A percentile compares a stretch with the other conserved stretches of the same genome.
phyloP scores from a whole-genome alignment of 441 rosid genomes.

The Jatropha multifida region DNA sequence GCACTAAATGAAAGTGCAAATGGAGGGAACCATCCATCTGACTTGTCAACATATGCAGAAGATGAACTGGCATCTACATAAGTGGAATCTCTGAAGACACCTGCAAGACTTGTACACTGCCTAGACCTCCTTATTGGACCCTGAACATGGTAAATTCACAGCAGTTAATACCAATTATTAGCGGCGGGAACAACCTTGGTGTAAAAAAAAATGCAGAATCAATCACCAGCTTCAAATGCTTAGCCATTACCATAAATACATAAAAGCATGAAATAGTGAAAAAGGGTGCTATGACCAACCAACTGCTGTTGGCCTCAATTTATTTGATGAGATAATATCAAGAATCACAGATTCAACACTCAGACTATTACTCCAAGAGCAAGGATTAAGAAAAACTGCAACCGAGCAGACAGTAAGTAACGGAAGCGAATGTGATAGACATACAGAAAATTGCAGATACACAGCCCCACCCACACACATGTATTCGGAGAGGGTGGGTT shows the following conservation, averaged over 20 bases:
- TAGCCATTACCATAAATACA: background rate
- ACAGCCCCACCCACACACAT: background rate
- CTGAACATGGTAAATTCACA: constrained; percentile 32
- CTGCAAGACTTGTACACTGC: constrained; percentile 32
- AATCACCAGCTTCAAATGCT: background rate
- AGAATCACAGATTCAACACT: background rate
- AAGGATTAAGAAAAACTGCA: background rate
- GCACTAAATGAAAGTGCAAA: constrained; percentile 54
- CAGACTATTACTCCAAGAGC: background rate
- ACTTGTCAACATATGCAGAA: constrained; percentile 33
- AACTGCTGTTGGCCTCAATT: background rate
- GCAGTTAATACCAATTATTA: constrained; percentile 17
- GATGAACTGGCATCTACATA: constrained; percentile 28
- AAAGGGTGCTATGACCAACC: background rate
- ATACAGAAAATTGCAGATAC: background rate
- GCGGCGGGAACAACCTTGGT: background rate
- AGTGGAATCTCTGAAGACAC: constrained; percentile 36
- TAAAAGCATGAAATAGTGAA: background rate
- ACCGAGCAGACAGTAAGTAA: background rate
- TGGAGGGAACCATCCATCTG: constrained; percentile 36
- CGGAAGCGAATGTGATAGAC: background rate
- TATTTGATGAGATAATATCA: background rate
- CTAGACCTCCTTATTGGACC: constrained; percentile 42
- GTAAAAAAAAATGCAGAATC: background rate
- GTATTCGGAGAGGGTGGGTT: background rate